Evolutionary conservation across 805 yeast genomes (phyloP), one percentile per base, ranked within the genome.

Genomic region (Candida oleophila): DNA sequence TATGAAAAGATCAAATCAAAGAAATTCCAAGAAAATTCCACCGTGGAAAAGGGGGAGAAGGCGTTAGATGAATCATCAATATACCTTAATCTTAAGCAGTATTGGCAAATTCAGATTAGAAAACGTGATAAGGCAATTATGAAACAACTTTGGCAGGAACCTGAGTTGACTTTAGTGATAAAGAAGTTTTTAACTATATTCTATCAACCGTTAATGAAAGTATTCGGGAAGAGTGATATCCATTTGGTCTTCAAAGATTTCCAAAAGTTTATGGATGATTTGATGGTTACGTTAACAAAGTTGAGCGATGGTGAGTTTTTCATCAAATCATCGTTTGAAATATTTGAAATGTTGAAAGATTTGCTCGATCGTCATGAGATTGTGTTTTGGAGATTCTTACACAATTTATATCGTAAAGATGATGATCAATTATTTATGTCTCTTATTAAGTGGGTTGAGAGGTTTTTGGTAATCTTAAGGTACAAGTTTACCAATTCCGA

Each of bases 121-220:
- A 83, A 80, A 47, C 78, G 81, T 33, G 99, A 92, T 59, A 90
- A 89, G 60, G 80, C 82, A 46, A 68, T 85, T 38, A 65, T 91
- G 71, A 83, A 82, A 55, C 83, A 84, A 57, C 61, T 91, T 38
- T 89, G 96, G 96, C 82, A 81, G 40, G 96, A 91, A 55, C 89
- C 92, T 0, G 88, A 87, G 53, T 69, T 95, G 40, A 83, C 90
- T n/a, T 75, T 75, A 33, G 73, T 92, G 37, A 70, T 91, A 47
- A 86, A 86, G 53, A 88, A 87, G 41, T 71, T 89, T 22, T 74
- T 94, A 22, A 68, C 69, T 0, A 57, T 71, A 7, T 71, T 72
- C 44, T 72, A 71, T 49, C 71, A 69, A 49, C 77, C 77, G 3
- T 56, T 72, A 20, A 68, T 72, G 56, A 54, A 55, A 25, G 55